Base-by-base conservation (phyloP, 1,139 yeast species). In the Kodamaea derodonti region DNA sequence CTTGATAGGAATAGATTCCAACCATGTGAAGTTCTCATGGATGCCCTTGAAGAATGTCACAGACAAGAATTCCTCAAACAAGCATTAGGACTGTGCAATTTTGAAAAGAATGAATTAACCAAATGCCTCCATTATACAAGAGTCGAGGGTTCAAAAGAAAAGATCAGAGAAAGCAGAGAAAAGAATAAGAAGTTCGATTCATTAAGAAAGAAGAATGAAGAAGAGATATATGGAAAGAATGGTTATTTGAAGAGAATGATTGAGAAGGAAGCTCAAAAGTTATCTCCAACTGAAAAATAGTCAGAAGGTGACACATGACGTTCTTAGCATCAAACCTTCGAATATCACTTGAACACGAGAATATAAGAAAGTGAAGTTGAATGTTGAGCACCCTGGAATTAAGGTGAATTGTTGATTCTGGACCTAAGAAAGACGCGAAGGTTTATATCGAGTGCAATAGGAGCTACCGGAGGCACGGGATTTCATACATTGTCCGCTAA, bases 21-120 rank as follows among this genome's bases (percentile, higher is more conserved):
- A 36, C 63, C 84, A 24, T 92, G 98, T 58, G 80, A 77, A 33
- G 84, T 81, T 43, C 72, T 88, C 35, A 87, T 92, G 62, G 82
- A 82, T 45, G 96, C 95, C 1, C 72, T 92, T 11, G 96, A 90
- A 53, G 83, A 85, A 54, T 92, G 98, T 56, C 97, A 90, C 52
- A 71, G 78, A 41, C 75, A 73, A 41, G 84, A 81, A 39, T 84
- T 81, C 47, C 50, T 84, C 43, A 73, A 77, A 49, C 78, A 84
- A 53, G 80, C 86, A n/a, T 65, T 86, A 46, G 97, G 97, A 25
- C 67, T 77, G 45, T 92, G 98, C 62, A 87, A 87, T 58, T 80
- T 80, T 41, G 83, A 84, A 49, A 88, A 88, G 53, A 86, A 84
- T 42, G 90, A 84, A 39, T 69, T 92, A 33, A 62, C 83, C 30